Conservation (phyloP, 495 filamentous ascomycete species). For the Penicillium antarcticum region DNA sequence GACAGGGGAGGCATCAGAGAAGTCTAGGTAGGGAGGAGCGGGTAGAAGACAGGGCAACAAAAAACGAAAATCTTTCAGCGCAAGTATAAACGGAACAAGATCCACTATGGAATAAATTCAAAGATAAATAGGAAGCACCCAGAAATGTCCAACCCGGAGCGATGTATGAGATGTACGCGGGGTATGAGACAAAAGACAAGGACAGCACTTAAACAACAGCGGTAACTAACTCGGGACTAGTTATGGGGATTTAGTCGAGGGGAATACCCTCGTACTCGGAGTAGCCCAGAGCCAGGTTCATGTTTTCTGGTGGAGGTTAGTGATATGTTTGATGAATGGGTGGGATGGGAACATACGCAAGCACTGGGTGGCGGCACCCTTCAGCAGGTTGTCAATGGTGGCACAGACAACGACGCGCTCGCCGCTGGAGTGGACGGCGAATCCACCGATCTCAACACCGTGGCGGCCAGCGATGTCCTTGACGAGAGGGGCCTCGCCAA, state of each 20-base stretch:
- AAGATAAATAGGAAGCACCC: constrained; percentile 12
- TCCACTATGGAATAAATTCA: constrained; percentile 21
- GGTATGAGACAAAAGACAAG: constrained; percentile 29
- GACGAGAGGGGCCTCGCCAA: constrained; percentile 82
- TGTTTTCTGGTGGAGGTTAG: constrained; percentile 65
- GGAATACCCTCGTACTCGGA: constrained; percentile 92
- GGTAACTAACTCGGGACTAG: constrained; percentile 16
- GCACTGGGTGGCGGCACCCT: constrained; percentile 96
- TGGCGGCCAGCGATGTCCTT: constrained; percentile 89
- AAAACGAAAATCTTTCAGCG: constrained; percentile 12
- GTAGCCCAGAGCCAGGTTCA: constrained; percentile 94
- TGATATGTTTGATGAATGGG: not conserved
- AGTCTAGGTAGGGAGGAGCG: not conserved
- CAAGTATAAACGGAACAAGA: constrained; percentile 10
- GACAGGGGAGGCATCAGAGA: not conserved
- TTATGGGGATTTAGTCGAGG: constrained; percentile 43
- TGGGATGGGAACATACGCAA: constrained; percentile 64
- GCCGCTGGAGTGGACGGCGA: constrained; percentile 82
- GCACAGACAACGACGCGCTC: constrained; percentile 92
- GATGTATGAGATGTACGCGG: constrained; percentile 31
- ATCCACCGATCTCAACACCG: constrained; percentile 91
- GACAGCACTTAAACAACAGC: constrained; percentile 13
- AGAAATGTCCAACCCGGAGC: constrained; percentile 29
- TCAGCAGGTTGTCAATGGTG: constrained; percentile 97
- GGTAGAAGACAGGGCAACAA: not conserved